Evolutionary conservation across 768 basidiomycete species (phyloP), one percentile per base, ranked within the genome.

Genomic region (Calocybe gangraenosa): DNA sequence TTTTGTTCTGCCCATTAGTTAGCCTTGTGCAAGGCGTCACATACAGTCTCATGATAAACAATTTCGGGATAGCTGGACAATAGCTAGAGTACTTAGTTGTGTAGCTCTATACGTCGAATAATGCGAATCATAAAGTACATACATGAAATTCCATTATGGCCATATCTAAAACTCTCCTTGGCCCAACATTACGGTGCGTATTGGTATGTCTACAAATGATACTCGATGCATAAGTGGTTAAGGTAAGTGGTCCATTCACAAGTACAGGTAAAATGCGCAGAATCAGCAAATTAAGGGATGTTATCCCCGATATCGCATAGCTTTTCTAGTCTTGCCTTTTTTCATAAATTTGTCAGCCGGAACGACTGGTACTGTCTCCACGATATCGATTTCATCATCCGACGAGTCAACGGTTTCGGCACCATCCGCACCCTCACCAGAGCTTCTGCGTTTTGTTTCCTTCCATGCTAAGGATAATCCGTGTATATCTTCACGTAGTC

Each of bases 381-480:
- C 65, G 34, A 73, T 68, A 42, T 73, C 69, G 35, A 74, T 60
- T 11, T 74, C 73, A 39, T 61, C 63, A 44, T 76, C 75, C 13
- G 70, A 68, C 3, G 64, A 62, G 8, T 61, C 63, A 8, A 57
- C 52, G 34, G 58, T 52, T 19, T 61, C 60, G 2, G 55, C 31
- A 5, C 44, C n/a, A 8, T 20, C 48, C 11, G 21, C 54, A 23
- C 50, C 57, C 35, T 65, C 65, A 10, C 44, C 53, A 31, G 57
- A 63, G 45, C 65, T 64, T 45, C 58, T 65, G 56, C 70, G 66
- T 58, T 68, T 64, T 19, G 59, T 63, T 45, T 66, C 64, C 57
- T 71, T 74, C 76, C 81, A 84, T 14, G 72, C 67, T 18, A 58
- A 53, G n/a, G 84, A 82, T 20, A 87, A 65, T 2, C 55, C 42